Evolutionary conservation across 352 stramenopile genomes (phyloP), one percentile per base, ranked within the genome.

Genomic region (Pythium aquatile): DNA sequence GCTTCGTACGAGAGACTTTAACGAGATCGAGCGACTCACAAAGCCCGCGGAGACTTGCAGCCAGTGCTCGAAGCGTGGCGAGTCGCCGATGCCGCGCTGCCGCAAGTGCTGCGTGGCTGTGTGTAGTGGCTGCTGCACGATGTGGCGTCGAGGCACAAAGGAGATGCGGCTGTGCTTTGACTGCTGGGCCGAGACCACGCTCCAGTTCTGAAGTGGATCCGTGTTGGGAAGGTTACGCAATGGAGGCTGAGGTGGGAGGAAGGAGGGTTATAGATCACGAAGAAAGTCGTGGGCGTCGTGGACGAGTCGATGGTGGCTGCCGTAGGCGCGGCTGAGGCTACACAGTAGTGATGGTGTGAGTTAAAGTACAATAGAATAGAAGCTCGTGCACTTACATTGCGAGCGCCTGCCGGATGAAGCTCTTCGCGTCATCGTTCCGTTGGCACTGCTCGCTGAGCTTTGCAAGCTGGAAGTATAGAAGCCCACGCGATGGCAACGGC

Each of bases 51-150:
- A 58, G 46, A 30, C 5, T 8, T 72, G 65, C 30, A 60, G 51
- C 24, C 39, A 56, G 2, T 72, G 58, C 33, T n/a, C 13, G 16
- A 54, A 58, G 16, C 44, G 13, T 37, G 16, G 32, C 24, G 51
- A 2, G 26, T 16, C 47, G 14, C 20, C 30, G 33, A 42, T 37
- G 16, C 29, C 10, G 3, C 56, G 56, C 7, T 72, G 66, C 55
- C 66, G 66, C 56, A 72, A 68, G 49, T 72, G 66, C 66, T 65
- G 55, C 40, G 49, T 57, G 2, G 61, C 37, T 9, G 59, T 68
- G 13, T 72, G 66, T 35, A 55, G 39, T 5, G 20, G 2, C 14
- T 68, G 61, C 60, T 68, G 60, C 33, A 20, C 52, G 35, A 46
- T 53, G 29, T 68, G 55, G 66, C 35, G 29, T 6, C 55, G 55